Evolutionary conservation across 2,329 filamentous ascomycete species (phyloP).

Genomic region (Thielaviopsis ethacetica): DNA sequence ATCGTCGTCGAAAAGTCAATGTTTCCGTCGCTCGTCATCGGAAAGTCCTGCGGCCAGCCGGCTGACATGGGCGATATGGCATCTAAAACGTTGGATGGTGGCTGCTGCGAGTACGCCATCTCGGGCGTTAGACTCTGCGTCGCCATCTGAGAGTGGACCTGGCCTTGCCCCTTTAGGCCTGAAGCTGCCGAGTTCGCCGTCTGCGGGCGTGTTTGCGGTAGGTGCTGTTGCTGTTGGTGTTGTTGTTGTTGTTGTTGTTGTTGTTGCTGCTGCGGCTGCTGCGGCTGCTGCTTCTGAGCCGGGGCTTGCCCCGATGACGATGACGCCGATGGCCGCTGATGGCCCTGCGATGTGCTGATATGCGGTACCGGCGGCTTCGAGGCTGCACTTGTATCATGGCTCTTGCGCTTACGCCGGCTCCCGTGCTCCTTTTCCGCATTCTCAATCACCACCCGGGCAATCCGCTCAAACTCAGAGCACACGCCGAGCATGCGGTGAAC

Average conservation of each 20-base stretch:
- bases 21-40: slow-evolving; percentile 13
- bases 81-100: slow-evolving; percentile 3
- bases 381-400: slow-evolving; percentile 28
- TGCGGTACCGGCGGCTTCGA: slow-evolving; percentile 16
- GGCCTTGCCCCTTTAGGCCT: too few species aligned
- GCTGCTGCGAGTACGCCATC: slow-evolving; percentile 6
- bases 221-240: slow-evolving; percentile 1
- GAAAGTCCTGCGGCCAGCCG: slow-evolving; percentile 32
- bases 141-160: background rate
- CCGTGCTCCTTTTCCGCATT: slow-evolving; percentile 76
- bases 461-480: slow-evolving; percentile 91
- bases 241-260: background rate
- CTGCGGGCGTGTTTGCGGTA: background rate
- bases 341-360: slow-evolving; percentile 12
- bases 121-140: slow-evolving; percentile 2
- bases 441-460: slow-evolving; percentile 78
- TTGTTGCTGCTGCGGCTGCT: background rate
- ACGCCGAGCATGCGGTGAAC: slow-evolving; percentile 88
- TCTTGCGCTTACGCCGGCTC: slow-evolving; percentile 72
- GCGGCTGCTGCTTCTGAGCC: background rate
- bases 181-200: too few species aligned
- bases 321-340: too few species aligned
- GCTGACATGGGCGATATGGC: slow-evolving; percentile 17
- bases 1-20: slow-evolving; percentile 1
- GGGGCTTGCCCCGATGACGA: background rate